A percentile compares a stretch with the other conserved stretches of the same genome.
Conservation (phyloP, 1,139 yeast species). For the Pneumocystis carinii region DNA sequence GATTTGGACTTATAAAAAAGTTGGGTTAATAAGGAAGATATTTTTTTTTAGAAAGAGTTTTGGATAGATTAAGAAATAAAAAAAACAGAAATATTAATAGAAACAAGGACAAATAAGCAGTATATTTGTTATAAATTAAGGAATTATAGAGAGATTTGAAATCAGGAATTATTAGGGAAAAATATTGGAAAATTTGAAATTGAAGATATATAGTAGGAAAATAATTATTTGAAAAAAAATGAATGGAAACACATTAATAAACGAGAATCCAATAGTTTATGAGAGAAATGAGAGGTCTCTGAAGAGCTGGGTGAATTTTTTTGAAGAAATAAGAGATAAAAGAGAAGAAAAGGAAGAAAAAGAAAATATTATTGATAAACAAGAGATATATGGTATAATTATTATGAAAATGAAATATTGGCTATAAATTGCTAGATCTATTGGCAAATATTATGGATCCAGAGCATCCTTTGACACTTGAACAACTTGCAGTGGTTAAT, state of each 20-base stretch:
- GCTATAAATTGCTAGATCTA: slow-evolving; percentile 31
- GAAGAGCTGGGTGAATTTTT: neutral
- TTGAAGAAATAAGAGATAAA: neutral
- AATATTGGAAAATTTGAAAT: too few species aligned
- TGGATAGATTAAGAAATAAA: too few species aligned
- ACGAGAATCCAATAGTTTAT: neutral
- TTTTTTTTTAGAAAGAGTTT: too few species aligned
- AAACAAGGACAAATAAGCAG: too few species aligned
- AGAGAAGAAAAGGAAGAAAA: slow-evolving; percentile 23
- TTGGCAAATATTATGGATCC: slow-evolving; percentile 90
- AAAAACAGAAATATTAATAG: too few species aligned
- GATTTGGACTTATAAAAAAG: too few species aligned
- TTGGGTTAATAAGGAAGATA: too few species aligned
- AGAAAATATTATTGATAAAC: slow-evolving; percentile 61
- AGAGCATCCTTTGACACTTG: slow-evolving; percentile 89
- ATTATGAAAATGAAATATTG: neutral
- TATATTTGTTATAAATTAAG: too few species aligned
- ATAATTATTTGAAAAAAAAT: neutral
- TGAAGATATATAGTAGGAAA: too few species aligned
- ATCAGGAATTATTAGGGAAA: too few species aligned
- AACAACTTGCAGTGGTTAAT: slow-evolving; percentile 88
- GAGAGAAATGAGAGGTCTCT: neutral
- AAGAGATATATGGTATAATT: slow-evolving; percentile 39
- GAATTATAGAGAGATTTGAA: too few species aligned
- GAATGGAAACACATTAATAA: neutral